Evolutionary conservation across 139 green algal genomes (phyloP).

Genomic region (Edaphochlamys debaryana): DNA sequence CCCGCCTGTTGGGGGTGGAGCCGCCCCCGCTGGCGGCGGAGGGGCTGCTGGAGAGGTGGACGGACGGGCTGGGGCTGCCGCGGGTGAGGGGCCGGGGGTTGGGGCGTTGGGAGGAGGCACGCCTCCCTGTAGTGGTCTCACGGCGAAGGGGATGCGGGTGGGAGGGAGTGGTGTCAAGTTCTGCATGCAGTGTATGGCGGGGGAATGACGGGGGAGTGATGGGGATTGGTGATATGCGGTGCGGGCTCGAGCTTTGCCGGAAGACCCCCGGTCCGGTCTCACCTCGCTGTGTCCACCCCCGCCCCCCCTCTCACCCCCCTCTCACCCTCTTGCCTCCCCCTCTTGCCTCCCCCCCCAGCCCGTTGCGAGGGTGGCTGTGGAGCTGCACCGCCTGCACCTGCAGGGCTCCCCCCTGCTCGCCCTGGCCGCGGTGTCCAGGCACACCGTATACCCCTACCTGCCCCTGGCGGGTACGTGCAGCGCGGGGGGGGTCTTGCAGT

Average conservation of each 20-base stretch:
- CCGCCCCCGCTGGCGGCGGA: conserved; percentile 13
- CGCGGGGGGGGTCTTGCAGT: too few relatives aligned
- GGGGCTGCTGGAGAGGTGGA: neutral
- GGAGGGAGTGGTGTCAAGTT: too few relatives aligned
- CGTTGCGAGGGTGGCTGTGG: neutral
- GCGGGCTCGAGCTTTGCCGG: too few relatives aligned
- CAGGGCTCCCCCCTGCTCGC: conserved; percentile 8
- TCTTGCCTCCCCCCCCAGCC: too few relatives aligned
- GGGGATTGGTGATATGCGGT: too few relatives aligned
- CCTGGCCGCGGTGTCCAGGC: neutral
- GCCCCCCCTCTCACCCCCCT: too few relatives aligned
- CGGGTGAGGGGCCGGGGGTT: neutral
- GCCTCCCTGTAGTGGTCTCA: too few relatives aligned
- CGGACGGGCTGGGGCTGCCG: conserved; percentile 7
- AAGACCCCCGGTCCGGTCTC: too few relatives aligned
- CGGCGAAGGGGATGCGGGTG: conserved; percentile 1
- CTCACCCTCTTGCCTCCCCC: too few relatives aligned
- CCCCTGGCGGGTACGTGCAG: neutral
- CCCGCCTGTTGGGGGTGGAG: neutral
- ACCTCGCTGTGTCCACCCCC: too few relatives aligned
- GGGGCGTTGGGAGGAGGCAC: neutral
- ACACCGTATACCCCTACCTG: neutral
- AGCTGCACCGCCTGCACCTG: conserved; percentile 32
- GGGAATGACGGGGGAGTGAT: too few relatives aligned
- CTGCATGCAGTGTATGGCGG: too few relatives aligned